Evolutionary conservation across 176 grass and related monocot species (phyloP), one percentile per base, ranked within the genome.

Genomic region (Coix lacrymajobi): DNA sequence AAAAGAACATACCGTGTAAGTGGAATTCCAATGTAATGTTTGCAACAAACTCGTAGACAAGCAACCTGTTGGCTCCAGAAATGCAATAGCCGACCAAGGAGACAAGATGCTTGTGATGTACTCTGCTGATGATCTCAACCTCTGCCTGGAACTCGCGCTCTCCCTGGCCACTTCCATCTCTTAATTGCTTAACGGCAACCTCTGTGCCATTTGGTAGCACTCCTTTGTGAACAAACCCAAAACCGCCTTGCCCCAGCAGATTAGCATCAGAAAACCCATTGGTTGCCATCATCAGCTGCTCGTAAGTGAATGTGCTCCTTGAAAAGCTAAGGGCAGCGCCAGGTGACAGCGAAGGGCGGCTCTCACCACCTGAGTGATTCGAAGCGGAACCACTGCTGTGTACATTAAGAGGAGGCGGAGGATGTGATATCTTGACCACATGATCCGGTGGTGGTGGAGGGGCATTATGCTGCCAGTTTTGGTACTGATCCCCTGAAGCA

Each of bases 61-160:
- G 93, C 75, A 95, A 19, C 66, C 87, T 95, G 57, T 90, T 78
- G 38, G 38, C 79, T 58, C 85, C 93, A 81, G 89, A 84, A 86
- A 90, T 95, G 79, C 93, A 95, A 24, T 95, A 90, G 19, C 93
- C 93, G 22, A 90, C 85, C 71, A 95, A 69, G 29, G 93, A 85
- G 37, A 95, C 93, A 16, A 95, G 93, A 90, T 95, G 93, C 22
- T 92, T 95, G 76, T 95, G 93, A 85, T 95, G 93, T 8, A 95
- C 93, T 73, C 93, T 83, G 62, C 90, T 92, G 81, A 95, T 95
- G 66, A 92, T 95, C 57, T 95, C 93, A 81, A 94, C 80, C 83
- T 94, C 92, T 69, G 92, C 86, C 64, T 94, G 82, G 40, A 97
- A 97, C 48, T 97, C 94, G 41, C 89, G 91, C 43, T 94, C 94